Evolutionary conservation across 2,329 filamentous ascomycete genomes (phyloP), one percentile per base, ranked within the genome.

Genomic region (Apiospora hydei): DNA sequence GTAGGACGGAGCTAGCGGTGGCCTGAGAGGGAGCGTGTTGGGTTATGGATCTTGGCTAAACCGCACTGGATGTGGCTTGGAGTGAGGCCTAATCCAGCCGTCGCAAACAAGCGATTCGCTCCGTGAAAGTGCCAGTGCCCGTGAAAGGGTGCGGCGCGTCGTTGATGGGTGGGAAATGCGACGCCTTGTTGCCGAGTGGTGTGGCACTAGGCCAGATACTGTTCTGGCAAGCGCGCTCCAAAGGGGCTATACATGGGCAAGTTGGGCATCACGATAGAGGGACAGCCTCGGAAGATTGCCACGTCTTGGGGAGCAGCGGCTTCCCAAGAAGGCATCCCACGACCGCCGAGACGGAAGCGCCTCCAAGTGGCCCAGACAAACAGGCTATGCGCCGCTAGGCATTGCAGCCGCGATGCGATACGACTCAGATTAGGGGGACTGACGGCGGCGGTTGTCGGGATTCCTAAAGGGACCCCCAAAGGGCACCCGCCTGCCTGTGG

Each of bases 261-360:
- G 57, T 64, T 64, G 67, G 67, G 67, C 67, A 68, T 46, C 67
- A 68, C 34, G 57, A 64, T 64, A 41, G 57, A 64, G 16, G 21
- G 30, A 21, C 57, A 64, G 57, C 57, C 57, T 64, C 34, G 18
- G 34, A 13, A 8, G 57, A 7, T 30, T 68, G 67, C 67, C 67
- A 68, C 67, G 57, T 21, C 57, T 64, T 41, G 57, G 57, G 21
- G 34, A 64, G 57, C 53, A 61, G 21, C 30, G 30, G 7, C 38
- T 41, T 64, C 57, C 57, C 34, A 64, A 38, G 34, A 18, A 64
- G 57, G 57, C 34, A 64, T 64, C 57, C 57, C 57, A 64, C 57
- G 57, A 64, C 41, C 3, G 34, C 18, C 30, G 57, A 30, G 38
- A 24, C 57, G 57, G 57, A 34, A 64, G 34, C 4, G 57, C n/a